These are phyloP conservation scores for Micractinium conductrix DNA, from an alignment of 139 green algal species.

Conservation along the genomic window DNA sequence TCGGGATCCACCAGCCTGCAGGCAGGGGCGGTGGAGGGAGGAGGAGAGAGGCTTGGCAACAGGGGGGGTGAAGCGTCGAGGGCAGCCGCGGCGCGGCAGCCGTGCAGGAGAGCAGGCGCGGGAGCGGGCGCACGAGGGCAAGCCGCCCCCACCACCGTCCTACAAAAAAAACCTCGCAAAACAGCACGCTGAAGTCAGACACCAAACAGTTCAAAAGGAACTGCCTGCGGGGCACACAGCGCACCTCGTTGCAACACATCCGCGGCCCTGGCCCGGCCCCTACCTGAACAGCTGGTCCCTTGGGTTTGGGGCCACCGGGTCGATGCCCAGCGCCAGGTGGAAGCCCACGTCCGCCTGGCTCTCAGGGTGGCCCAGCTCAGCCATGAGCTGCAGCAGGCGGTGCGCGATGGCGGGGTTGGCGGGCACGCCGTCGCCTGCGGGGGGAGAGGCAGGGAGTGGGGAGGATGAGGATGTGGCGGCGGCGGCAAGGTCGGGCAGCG, in stretches of 20 bases:
- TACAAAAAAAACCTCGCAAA: too few relatives aligned
- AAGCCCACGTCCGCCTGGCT: slow-evolving; percentile 77
- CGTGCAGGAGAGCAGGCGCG: too few relatives aligned
- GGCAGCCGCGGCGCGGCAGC: too few relatives aligned
- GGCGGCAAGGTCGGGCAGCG: too few relatives aligned
- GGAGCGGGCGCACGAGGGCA: too few relatives aligned
- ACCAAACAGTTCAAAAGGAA: too few relatives aligned
- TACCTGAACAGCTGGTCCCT: slow-evolving; percentile 22
- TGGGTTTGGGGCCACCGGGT: slow-evolving; percentile 37
- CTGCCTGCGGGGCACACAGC: too few relatives aligned
- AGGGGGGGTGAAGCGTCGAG: background rate
- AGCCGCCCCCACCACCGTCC: too few relatives aligned
- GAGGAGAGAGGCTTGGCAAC: background rate
- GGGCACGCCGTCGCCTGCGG: slow-evolving; percentile 58
- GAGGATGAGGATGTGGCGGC: too few relatives aligned
- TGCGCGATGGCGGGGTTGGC: slow-evolving; percentile 64
- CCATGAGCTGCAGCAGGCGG: slow-evolving; percentile 69
- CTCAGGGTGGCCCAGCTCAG: slow-evolving; percentile 70
- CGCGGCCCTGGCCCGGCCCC: too few relatives aligned
- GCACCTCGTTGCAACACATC: too few relatives aligned
- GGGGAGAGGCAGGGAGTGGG: background rate
- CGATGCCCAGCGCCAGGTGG: slow-evolving; percentile 66
- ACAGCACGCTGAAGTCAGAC: too few relatives aligned
- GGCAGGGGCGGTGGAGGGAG: background rate
- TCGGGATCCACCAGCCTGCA: slow-evolving; percentile 47